Conservation (phyloP, 192 early-diverging fungal genomes). For the Entomortierella beljakovae region DNA sequence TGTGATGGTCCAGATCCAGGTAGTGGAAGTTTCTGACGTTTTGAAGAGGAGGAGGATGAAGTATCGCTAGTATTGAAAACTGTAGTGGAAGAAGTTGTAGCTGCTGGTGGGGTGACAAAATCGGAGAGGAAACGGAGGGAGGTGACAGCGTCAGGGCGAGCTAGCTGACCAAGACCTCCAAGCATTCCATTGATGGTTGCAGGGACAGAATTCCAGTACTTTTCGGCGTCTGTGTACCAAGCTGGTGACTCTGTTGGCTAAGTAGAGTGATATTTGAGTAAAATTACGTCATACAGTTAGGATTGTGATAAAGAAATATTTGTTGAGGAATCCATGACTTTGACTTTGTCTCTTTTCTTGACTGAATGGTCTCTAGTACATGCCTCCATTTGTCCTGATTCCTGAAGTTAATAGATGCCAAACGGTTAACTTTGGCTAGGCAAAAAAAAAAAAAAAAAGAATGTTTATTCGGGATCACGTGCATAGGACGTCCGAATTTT, state of each 20-base stretch:
- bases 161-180: conserved; percentile 85
- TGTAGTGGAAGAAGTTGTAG: not conserved
- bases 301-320: not conserved
- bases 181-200: conserved; percentile 90
- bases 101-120: conserved; percentile 58
- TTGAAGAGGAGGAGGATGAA: conserved; percentile 10
- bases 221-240: conserved; percentile 79
- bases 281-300: not conserved
- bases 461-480: not conserved
- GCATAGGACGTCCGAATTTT: too few species aligned
- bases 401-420: not conserved
- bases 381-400: conserved; percentile 40
- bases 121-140: conserved; percentile 78
- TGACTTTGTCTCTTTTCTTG: not conserved
- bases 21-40: conserved; percentile 22
- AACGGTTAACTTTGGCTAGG: too few species aligned
- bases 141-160: conserved; percentile 76
- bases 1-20: conserved; percentile 48
- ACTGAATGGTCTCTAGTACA: conserved; percentile 4
- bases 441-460: conserved; percentile 14
- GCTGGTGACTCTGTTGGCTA: conserved; percentile 50
- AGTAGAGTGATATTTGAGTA: not conserved
- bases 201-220: conserved; percentile 64
- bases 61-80: not conserved
- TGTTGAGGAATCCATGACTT: not conserved